A percentile compares a stretch with the other conserved stretches of the same genome.
phyloP scores from a whole-genome alignment of 352 stramenopile species.

The Phytophthora aleatoria region DNA sequence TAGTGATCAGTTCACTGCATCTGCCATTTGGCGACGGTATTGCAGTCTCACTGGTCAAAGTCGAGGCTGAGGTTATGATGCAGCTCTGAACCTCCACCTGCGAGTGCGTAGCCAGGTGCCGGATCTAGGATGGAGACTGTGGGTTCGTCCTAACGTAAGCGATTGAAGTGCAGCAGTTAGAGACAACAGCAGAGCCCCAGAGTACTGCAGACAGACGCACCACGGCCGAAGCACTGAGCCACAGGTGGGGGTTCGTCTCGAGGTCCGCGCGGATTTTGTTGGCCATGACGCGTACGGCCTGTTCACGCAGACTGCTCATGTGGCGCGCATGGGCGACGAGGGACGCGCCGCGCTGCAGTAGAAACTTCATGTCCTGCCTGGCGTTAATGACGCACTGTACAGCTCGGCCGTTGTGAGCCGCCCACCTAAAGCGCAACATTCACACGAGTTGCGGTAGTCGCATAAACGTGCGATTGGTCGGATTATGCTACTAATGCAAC shows the following conservation, averaged over 20 bases:
- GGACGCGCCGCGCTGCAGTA: constrained; percentile 27
- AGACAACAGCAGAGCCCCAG: not conserved
- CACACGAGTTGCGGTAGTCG: not conserved
- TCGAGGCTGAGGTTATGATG: constrained; percentile 48
- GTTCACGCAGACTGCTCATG: constrained; percentile 68
- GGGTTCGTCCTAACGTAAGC: constrained; percentile 64
- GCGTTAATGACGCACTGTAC: constrained; percentile 7
- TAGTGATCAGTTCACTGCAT: constrained; percentile 11
- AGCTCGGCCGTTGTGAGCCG: constrained; percentile 19
- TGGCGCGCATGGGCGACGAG: constrained; percentile 25
- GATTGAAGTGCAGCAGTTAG: constrained; percentile 8
- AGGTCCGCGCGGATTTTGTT: constrained; percentile 67
- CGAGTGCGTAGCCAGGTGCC: constrained; percentile 60
- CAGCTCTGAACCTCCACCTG: constrained; percentile 28
- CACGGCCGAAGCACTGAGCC: constrained; percentile 78
- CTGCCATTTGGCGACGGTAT: not conserved
- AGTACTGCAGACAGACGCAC: constrained; percentile 39
- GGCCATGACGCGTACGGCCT: constrained; percentile 61
- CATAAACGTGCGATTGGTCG: not conserved
- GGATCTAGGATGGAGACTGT: constrained; percentile 86
- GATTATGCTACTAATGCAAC: constrained; percentile 10
- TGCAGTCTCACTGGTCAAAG: constrained; percentile 35
- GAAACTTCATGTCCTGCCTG: constrained; percentile 36
- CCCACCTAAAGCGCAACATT: constrained; percentile 12
- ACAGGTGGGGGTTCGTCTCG: constrained; percentile 84